Percentiles rank a stretch among this genome's conserved stretches.
Evolutionary conservation across 371 early-diverging fungal species (phyloP).

Genomic region (Parasitella parasitica): DNA sequence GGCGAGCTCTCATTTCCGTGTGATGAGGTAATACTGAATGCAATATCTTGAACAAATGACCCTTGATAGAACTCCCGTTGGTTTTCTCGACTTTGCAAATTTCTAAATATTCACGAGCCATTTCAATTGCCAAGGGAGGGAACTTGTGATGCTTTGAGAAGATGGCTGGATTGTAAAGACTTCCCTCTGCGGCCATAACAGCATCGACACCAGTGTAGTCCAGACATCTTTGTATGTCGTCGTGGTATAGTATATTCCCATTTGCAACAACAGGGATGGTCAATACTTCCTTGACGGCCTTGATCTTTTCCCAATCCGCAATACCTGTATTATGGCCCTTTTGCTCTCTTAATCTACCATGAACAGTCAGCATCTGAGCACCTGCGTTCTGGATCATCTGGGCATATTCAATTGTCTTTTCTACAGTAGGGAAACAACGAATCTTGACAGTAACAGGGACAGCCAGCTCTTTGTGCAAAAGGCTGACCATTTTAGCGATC

Average conservation of each 20-base stretch:
- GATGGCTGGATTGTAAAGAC: slow-evolving; percentile 91
- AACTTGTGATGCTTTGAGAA: slow-evolving; percentile 49
- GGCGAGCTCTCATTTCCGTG: slow-evolving; percentile 73
- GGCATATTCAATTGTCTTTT: slow-evolving; percentile 94
- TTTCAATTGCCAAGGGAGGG: slow-evolving; percentile 66
- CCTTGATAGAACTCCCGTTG: slow-evolving; percentile 67
- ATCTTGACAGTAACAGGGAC: slow-evolving; percentile 99
- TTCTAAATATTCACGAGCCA: slow-evolving; percentile 86
- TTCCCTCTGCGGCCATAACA: slow-evolving; percentile 96
- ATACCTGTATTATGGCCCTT: slow-evolving; percentile 96
- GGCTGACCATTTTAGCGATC: slow-evolving; percentile 72
- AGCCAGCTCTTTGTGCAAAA: slow-evolving; percentile 78
- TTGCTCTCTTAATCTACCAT: slow-evolving; percentile 96
- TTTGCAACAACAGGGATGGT: slow-evolving; percentile 97
- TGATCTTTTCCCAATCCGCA: slow-evolving; percentile 98
- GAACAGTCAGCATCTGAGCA: slow-evolving; percentile 92
- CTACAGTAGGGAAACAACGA: slow-evolving; percentile 88
- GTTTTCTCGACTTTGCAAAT: slow-evolving; percentile 68
- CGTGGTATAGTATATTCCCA: slow-evolving; percentile 93
- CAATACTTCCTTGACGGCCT: slow-evolving; percentile 81
- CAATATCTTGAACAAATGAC: slow-evolving; percentile 95
- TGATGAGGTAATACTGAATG: slow-evolving; percentile 77
- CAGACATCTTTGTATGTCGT: slow-evolving; percentile 90
- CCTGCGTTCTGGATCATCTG: slow-evolving; percentile 97
- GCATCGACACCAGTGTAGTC: slow-evolving; percentile 91